Percentiles rank a stretch among this genome's conserved stretches.
Evolutionary conservation across 1,139 yeast species (phyloP).

Genomic region (Waltiozyma solani): DNA sequence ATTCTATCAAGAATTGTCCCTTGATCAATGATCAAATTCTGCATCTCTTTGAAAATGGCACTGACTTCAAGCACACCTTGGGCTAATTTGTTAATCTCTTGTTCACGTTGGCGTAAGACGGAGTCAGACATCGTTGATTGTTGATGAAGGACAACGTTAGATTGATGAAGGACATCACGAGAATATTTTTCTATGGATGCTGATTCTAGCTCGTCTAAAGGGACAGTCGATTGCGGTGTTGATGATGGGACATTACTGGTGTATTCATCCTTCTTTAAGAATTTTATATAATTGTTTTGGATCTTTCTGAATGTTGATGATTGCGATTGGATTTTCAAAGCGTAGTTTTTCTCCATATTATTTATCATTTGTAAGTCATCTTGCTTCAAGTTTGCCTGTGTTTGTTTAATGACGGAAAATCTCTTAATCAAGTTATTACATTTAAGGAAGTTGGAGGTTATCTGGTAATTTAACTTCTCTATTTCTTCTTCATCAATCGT

Average conservation of each 20-base stretch:
- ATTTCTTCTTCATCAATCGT: conserved; percentile 61
- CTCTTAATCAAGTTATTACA: conserved; percentile 70
- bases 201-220: conserved; percentile 27
- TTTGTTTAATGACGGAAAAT: conserved; percentile 40
- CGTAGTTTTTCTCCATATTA: conserved; percentile 78
- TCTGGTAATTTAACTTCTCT: conserved; percentile 63
- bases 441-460: conserved; percentile 64
- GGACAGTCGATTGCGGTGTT: background rate
- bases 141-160: conserved; percentile 25
- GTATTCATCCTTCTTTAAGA: conserved; percentile 58
- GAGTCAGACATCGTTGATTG: conserved; percentile 33
- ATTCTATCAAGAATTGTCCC: conserved; percentile 90
- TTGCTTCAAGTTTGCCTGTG: conserved; percentile 19
- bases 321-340: conserved; percentile 70
- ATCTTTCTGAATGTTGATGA: conserved; percentile 74
- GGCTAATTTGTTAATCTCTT: conserved; percentile 83
- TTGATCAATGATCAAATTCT: conserved; percentile 85
- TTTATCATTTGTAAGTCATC: conserved; percentile 59
- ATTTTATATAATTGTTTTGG: conserved; percentile 79
- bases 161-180: conserved; percentile 31
- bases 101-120: conserved; percentile 63
- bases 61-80: conserved; percentile 91
- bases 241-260: background rate
- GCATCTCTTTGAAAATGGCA: conserved; percentile 89
- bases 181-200: conserved; percentile 40